Conservation (phyloP, 2,329 filamentous ascomycete species). For the Neoscytalidium dimidiatum region DNA sequence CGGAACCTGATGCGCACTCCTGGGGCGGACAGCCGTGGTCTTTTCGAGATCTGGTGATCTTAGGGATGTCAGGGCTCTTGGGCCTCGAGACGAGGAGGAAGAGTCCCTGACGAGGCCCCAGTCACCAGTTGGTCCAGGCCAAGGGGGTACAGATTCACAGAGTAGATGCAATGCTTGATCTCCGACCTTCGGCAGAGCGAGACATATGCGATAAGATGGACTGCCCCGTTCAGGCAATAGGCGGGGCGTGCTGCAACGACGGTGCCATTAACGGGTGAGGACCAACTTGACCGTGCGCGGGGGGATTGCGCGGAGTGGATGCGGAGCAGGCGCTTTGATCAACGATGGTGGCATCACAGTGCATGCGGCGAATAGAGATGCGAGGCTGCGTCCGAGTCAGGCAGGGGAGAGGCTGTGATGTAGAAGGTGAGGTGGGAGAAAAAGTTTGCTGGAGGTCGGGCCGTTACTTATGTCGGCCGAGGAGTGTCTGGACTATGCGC, state of each 20-base stretch:
- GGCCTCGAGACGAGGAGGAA: not conserved
- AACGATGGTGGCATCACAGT: slow-evolving; percentile 6
- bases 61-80: not conserved
- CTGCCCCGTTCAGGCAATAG: not conserved
- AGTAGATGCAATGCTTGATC: not conserved
- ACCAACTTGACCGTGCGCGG: not conserved
- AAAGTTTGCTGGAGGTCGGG: not conserved
- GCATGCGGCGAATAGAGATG: not conserved
- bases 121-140: not conserved
- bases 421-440: not conserved
- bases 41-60: not conserved
- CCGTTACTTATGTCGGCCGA: not conserved
- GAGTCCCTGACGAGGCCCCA: not conserved
- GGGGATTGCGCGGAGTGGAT: not conserved
- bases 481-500: not conserved
- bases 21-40: not conserved
- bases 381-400: not conserved
- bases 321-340: not conserved
- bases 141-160: not conserved
- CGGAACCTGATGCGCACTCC: too few relatives aligned
- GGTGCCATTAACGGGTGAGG: too few relatives aligned
- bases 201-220: not conserved
- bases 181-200: not conserved
- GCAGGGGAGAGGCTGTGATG: not conserved
- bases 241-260: not conserved